Conservation (phyloP, 805 yeast genomes). For the Candida maesae region DNA sequence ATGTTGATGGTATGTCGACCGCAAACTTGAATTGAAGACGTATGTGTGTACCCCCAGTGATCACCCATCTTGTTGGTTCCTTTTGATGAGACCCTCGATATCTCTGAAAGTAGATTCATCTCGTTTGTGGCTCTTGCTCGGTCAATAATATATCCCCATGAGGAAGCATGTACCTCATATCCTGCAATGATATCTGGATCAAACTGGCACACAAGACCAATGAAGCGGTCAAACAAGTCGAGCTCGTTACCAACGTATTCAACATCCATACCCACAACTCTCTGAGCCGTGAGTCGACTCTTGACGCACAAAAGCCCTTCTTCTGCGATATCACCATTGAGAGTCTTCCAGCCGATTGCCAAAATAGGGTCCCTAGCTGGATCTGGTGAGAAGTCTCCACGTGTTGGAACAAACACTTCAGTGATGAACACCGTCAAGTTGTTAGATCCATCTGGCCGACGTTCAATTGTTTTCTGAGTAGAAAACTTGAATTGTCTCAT, state of each 20-base stretch:
- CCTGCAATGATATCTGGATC: conserved; percentile 92
- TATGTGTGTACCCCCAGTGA: conserved; percentile 79
- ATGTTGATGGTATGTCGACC: conserved; percentile 85
- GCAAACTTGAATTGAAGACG: conserved; percentile 60
- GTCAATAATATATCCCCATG: conserved; percentile 90
- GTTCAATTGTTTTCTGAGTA: conserved; percentile 30
- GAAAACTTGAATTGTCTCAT: conserved; percentile 39
- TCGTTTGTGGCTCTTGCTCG: conserved; percentile 45
- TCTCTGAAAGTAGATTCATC: conserved; percentile 49
- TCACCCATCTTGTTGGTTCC: conserved; percentile 55
- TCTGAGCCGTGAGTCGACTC: conserved; percentile 24
- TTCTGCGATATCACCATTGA: conserved; percentile 36
- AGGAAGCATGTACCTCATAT: conserved; percentile 69
- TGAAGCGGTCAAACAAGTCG: conserved; percentile 52
- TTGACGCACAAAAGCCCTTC: conserved; percentile 34
- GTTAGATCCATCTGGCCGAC: conserved; percentile 39
- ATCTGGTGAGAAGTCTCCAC: conserved; percentile 54
- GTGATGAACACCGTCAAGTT: conserved; percentile 54
- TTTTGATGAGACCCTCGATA: conserved; percentile 55
- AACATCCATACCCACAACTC: conserved; percentile 1
- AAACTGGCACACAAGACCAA: conserved; percentile 49
- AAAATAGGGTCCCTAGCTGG: conserved; percentile 57
- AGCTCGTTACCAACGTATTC: conserved; percentile 48
- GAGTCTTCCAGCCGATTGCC: conserved; percentile 62
- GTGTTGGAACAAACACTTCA: conserved; percentile 64